Evolutionary conservation across 1,284 basidiomycete species (phyloP).

Genomic region (Psilocybe mexicana): DNA sequence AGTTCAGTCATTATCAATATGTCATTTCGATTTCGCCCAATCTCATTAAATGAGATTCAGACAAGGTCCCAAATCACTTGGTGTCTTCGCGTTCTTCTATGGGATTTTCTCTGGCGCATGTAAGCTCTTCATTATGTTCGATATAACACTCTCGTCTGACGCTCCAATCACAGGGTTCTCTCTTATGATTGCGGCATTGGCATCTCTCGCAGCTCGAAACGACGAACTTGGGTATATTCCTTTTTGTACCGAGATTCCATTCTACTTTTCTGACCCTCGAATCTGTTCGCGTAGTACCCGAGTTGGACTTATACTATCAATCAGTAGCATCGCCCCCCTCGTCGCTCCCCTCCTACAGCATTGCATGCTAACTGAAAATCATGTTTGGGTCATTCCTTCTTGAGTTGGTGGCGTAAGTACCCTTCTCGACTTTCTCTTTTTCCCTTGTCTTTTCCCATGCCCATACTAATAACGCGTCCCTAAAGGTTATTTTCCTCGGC

Average conservation of each 20-base stretch:
- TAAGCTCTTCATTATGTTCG: constrained; percentile 5
- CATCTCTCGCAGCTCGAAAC: constrained; percentile 21
- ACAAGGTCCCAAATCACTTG: constrained; percentile 22
- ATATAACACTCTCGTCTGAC: neutral
- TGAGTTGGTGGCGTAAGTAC: constrained; percentile 22
- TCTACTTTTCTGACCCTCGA: neutral
- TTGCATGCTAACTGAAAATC: constrained; percentile 18
- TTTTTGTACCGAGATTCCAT: neutral
- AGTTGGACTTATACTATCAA: constrained; percentile 23
- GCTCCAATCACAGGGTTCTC: constrained; percentile 22
- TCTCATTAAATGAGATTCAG: constrained; percentile 7
- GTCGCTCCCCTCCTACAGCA: constrained; percentile 24
- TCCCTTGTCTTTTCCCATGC: neutral
- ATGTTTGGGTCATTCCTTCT: constrained; percentile 22
- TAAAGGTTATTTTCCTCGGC: constrained; percentile 17
- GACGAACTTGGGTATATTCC: constrained; percentile 21
- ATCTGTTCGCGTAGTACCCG: constrained; percentile 18
- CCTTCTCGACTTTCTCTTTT: neutral
- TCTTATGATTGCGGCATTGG: constrained; percentile 23
- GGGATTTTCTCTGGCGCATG: constrained; percentile 27
- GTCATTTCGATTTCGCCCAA: neutral
- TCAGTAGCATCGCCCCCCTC: constrained; percentile 21
- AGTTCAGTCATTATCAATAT: neutral
- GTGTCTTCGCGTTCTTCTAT: constrained; percentile 24
- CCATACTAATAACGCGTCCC: neutral